Evolutionary conservation across 495 filamentous ascomycete species (phyloP), one percentile per base, ranked within the genome.

Genomic region (Penicillium cinerascens): DNA sequence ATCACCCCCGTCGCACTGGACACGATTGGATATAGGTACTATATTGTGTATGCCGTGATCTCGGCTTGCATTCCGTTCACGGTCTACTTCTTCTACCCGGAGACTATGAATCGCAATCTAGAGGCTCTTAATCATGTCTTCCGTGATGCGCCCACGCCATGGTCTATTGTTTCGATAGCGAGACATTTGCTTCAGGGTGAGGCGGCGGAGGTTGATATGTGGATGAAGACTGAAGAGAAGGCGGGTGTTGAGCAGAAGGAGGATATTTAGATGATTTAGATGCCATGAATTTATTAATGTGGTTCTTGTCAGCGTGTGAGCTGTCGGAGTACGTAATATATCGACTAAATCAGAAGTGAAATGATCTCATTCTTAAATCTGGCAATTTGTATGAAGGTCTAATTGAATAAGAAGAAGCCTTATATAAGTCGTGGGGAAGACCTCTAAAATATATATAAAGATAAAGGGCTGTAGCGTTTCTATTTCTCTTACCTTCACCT

Each of bases 111-210:
- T 57, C 81, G 84, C 20, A 81, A 79, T 13, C 71, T 88, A 13
- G 85, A 88, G 63, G 78, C 84, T 55, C 74, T 88, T 65, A 82
- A 87, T 58, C 66, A 67, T 54, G 84, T 87, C 47, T 89, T 89
- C 74, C 77, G 75, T 48, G 85, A 85, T 61, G 67, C 67, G 1
- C 51, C 64, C 0, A 49, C 67, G n/a, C 44, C 58, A 1, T 69
- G 63, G 66, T 10, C 62, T 15, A 70, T 70, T 54, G 66, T 67
- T 17, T 55, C 51, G 18, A 70, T 70, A 63, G 67, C 67, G n/a
- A 50, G 56, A 0, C 42, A 60, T 22, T 35, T 67, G 44, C 67
- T 63, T 7, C 59, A 66, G 42, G 66, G 66, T 13, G 66, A 69
- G 42, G 44, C 48, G 22, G 47, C 57, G 4, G 56, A 55, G 53